phyloP scores from a whole-genome alignment of 805 yeast genomes.

The Barnettozyma sp. region DNA sequence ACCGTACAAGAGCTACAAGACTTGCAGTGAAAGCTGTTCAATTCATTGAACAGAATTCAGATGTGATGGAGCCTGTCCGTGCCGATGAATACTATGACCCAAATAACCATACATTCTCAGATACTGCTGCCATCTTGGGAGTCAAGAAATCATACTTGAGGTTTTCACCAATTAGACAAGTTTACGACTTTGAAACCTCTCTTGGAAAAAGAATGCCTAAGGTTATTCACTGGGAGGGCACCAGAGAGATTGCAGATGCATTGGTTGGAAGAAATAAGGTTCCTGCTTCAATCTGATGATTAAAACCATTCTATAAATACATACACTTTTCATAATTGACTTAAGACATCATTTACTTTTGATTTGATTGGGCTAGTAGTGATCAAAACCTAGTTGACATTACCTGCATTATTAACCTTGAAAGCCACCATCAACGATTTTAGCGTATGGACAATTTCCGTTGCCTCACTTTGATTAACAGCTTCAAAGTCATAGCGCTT shows the following conservation, averaged over 20 bases:
- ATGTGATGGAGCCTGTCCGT: constrained; percentile 36
- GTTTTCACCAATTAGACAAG: constrained; percentile 64
- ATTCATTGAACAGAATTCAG: constrained; percentile 48
- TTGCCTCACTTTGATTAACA: constrained; percentile 47
- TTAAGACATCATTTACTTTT: no score
- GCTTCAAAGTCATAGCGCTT: constrained; percentile 90
- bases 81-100: constrained; percentile 38
- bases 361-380: no score
- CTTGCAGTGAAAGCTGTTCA: constrained; percentile 64
- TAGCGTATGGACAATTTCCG: constrained; percentile 70
- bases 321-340: no score
- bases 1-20: constrained; percentile 67
- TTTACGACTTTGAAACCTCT: constrained; percentile 87
- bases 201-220: constrained; percentile 80
- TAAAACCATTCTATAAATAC: no score
- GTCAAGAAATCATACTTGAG: constrained; percentile 68
- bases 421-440: constrained; percentile 51
- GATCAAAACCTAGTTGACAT: background rate
- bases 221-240: constrained; percentile 71
- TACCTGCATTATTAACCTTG: constrained; percentile 30
- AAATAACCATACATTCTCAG: constrained; percentile 32
- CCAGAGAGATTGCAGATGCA: constrained; percentile 75
- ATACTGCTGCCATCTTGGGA: constrained; percentile 79
- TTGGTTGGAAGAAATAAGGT: constrained; percentile 58
- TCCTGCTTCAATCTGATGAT: constrained; percentile 1